These are phyloP conservation scores for Trichoderma reesei DNA, from an alignment of 495 filamentous ascomycete species.

Conservation along the genomic window DNA sequence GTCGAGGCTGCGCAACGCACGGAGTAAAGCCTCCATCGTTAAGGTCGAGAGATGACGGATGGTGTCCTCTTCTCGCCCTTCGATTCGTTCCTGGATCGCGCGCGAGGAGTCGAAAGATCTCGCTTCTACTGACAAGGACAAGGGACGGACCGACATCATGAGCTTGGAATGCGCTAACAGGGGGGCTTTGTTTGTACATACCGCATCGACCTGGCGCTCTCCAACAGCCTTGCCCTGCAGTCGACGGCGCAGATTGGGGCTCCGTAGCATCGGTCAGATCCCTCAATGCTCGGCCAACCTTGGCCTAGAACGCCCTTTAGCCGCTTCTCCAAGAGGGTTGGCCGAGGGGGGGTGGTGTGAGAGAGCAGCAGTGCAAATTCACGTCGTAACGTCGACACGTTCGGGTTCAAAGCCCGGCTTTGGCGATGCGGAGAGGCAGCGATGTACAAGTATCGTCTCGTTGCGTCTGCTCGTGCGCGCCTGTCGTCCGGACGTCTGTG, in stretches of 20 bases:
- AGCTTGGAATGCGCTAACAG: slow-evolving; percentile 3
- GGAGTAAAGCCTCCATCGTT: background rate
- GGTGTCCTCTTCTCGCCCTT: background rate
- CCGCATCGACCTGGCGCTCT: background rate
- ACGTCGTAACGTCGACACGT: too few species aligned
- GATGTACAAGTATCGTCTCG: too few species aligned
- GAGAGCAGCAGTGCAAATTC: too few species aligned
- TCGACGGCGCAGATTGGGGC: background rate
- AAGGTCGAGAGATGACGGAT: background rate
- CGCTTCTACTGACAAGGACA: slow-evolving; percentile 8
- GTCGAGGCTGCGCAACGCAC: too few species aligned
- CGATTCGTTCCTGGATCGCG: slow-evolving; percentile 7
- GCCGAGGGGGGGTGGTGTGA: slow-evolving; percentile 4
- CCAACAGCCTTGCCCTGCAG: background rate
- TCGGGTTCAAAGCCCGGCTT: too few species aligned
- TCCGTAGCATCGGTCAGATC: background rate
- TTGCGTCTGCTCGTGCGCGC: background rate
- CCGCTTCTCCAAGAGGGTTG: background rate
- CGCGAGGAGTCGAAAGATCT: slow-evolving; percentile 6
- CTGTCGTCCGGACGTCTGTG: background rate
- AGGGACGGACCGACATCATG: slow-evolving; percentile 3
- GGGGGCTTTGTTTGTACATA: too few species aligned
- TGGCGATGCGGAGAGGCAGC: too few species aligned
- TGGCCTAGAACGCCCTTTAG: background rate
- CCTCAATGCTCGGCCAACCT: slow-evolving; percentile 5